phyloP scores from a whole-genome alignment of 2,329 filamentous ascomycete genomes.

The Fusarium drepaniforme region DNA sequence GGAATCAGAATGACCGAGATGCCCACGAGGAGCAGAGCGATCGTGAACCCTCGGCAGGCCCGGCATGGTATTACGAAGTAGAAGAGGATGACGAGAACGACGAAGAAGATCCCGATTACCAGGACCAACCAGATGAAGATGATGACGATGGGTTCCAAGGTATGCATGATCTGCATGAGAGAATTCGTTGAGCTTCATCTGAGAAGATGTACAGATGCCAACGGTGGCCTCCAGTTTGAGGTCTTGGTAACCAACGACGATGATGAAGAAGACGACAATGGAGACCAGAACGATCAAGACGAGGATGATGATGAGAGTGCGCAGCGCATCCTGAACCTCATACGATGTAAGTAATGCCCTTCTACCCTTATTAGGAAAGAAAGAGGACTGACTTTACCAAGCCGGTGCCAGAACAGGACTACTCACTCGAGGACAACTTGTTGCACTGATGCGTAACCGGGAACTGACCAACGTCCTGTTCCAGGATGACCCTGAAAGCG shows the following conservation, averaged over 20 bases:
- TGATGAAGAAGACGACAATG: constrained; percentile 40
- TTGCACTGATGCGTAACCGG: constrained; percentile 55
- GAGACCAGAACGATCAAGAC: constrained; percentile 34
- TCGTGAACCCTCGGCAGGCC: constrained; percentile 24
- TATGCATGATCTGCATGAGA: not conserved
- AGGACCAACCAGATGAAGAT: constrained; percentile 45
- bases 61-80: constrained; percentile 25
- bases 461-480: constrained; percentile 53
- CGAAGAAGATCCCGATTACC: constrained; percentile 43
- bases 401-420: constrained; percentile 44
- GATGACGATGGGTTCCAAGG: constrained; percentile 42
- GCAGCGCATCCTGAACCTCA: constrained; percentile 48
- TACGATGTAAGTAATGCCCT: constrained; percentile 44
- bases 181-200: not conserved
- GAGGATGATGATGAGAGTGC: constrained; percentile 44
- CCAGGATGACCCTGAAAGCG: constrained; percentile 54
- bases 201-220: constrained; percentile 19
- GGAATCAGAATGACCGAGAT: constrained; percentile 15
- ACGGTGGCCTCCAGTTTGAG: constrained; percentile 35
- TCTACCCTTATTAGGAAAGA: not conserved
- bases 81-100: constrained; percentile 51
- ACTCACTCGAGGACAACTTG: constrained; percentile 53
- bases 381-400: constrained; percentile 24
- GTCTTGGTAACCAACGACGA: constrained; percentile 33
- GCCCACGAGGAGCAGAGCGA: constrained; percentile 17